Evolutionary conservation across 139 green algal species (phyloP).

Genomic region (Tetratostichococcus sp.): DNA sequence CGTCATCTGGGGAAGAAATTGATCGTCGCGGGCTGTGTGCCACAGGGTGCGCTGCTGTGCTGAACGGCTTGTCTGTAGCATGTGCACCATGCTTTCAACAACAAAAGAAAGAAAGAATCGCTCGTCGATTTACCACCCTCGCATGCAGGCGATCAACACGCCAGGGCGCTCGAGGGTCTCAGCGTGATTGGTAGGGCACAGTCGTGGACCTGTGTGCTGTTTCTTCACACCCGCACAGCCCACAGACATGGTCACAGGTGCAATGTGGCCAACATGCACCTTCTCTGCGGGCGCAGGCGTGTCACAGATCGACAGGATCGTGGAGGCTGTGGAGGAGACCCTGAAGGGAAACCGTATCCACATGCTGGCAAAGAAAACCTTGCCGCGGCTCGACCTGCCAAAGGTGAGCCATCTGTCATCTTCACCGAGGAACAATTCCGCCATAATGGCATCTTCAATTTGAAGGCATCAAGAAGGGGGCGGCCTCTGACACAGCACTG

Average conservation of each 20-base stretch:
- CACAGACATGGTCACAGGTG: no score
- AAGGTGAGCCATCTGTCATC: conserved; percentile 51
- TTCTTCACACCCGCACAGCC: no score
- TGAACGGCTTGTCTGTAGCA: no score
- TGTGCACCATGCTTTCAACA: no score
- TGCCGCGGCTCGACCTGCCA: conserved; percentile 85
- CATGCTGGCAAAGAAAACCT: conserved; percentile 73
- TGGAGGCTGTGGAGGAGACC: conserved; percentile 90
- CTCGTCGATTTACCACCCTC: no score
- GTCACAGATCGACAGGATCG: conserved; percentile 84
- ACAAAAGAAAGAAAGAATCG: no score
- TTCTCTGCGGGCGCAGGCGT: conserved; percentile 33
- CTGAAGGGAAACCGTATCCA: conserved; percentile 77
- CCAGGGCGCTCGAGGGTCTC: conserved; percentile 70
- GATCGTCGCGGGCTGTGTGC: conserved; percentile 85
- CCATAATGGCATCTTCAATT: no score
- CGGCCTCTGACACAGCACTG: not conserved
- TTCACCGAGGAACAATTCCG: no score
- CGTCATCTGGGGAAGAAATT: conserved; percentile 53
- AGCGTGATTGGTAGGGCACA: conserved; percentile 67
- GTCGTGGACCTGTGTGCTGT: no score
- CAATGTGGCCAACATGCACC: no score
- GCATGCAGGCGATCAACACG: conserved; percentile 46
- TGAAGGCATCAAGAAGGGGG: no score
- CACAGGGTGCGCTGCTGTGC: conserved; percentile 53